A percentile compares a stretch with the other conserved stretches of the same genome.
These are phyloP conservation scores for Cytospora piceae DNA, from an alignment of 2,329 filamentous ascomycete genomes.

Conservation along the genomic window DNA sequence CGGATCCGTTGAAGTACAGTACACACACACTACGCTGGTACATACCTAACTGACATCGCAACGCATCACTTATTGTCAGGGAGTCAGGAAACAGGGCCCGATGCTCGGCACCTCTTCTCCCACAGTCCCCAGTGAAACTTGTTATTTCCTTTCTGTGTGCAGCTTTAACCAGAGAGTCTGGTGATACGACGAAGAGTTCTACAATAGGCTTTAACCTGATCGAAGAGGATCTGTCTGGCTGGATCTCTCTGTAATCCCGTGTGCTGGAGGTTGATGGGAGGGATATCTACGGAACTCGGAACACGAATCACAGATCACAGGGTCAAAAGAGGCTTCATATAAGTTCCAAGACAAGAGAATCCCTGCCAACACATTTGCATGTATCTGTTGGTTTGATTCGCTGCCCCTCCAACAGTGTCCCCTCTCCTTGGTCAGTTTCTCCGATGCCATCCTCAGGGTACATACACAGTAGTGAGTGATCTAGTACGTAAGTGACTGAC, in stretches of 20 bases:
- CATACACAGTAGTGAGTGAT: background rate
- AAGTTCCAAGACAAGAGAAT: background rate
- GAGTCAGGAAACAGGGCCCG: conserved; percentile 14
- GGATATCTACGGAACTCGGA: background rate
- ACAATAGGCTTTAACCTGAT: too few relatives aligned
- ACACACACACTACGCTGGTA: too few relatives aligned
- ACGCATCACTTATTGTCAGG: too few relatives aligned
- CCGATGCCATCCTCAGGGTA: conserved; percentile 16
- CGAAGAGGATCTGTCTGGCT: too few relatives aligned
- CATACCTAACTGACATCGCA: too few relatives aligned
- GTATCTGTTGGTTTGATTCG: background rate
- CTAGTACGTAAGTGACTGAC: background rate
- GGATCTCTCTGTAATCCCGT: background rate
- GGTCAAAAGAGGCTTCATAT: background rate
- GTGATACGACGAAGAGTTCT: background rate
- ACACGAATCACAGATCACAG: background rate
- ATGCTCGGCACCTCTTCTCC: conserved; percentile 26
- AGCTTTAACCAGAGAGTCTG: background rate
- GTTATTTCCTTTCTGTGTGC: background rate
- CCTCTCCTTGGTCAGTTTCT: conserved; percentile 27
- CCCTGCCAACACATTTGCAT: background rate
- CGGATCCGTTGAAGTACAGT: too few relatives aligned
- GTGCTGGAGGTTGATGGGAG: background rate
- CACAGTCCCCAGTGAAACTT: background rate
- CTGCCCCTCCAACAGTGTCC: conserved; percentile 12